A percentile compares a stretch with the other conserved stretches of the same genome.
phyloP scores from a whole-genome alignment of 257 asterid species.

The Petrea volubilis region DNA sequence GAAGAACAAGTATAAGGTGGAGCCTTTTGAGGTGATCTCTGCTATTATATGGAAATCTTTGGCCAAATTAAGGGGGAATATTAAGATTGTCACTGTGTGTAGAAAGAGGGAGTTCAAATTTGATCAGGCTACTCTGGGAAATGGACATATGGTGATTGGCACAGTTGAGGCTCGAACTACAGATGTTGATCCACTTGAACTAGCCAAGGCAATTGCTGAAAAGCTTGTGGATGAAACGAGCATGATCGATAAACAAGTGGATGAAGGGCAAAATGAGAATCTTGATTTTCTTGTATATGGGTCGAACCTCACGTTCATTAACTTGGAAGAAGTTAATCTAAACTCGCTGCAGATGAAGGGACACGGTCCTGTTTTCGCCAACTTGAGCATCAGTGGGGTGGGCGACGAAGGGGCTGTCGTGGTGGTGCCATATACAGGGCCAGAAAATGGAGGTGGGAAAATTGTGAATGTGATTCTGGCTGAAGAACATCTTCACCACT shows the following conservation, averaged over 20 bases:
- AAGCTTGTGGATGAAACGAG: slow-evolving; percentile 44
- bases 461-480: slow-evolving; percentile 51
- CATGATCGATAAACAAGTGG: slow-evolving; percentile 30
- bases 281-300: slow-evolving; percentile 55
- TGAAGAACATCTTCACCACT: slow-evolving; percentile 33
- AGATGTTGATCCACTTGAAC: slow-evolving; percentile 28
- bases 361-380: slow-evolving; percentile 40
- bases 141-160: slow-evolving; percentile 38
- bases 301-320: slow-evolving; percentile 59
- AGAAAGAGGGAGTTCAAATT: not conserved
- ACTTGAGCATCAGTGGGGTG: slow-evolving; percentile 47
- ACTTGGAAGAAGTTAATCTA: slow-evolving; percentile 48
- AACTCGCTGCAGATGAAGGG: slow-evolving; percentile 49
- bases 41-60: slow-evolving; percentile 64
- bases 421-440: slow-evolving; percentile 42
- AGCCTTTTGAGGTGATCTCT: slow-evolving; percentile 52
- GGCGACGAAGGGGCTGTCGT: slow-evolving; percentile 67
- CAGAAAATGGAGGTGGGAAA: slow-evolving; percentile 39
- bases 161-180: slow-evolving; percentile 36
- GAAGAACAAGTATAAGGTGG: not conserved
- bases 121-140: slow-evolving; percentile 7
- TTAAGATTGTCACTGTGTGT: slow-evolving; percentile 40
- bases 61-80: slow-evolving; percentile 50
- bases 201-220: slow-evolving; percentile 38
- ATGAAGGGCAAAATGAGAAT: slow-evolving; percentile 22